Evolutionary conservation across 2,329 filamentous ascomycete species (phyloP), one percentile per base, ranked within the genome.

Genomic region (Aspergillus fructus): DNA sequence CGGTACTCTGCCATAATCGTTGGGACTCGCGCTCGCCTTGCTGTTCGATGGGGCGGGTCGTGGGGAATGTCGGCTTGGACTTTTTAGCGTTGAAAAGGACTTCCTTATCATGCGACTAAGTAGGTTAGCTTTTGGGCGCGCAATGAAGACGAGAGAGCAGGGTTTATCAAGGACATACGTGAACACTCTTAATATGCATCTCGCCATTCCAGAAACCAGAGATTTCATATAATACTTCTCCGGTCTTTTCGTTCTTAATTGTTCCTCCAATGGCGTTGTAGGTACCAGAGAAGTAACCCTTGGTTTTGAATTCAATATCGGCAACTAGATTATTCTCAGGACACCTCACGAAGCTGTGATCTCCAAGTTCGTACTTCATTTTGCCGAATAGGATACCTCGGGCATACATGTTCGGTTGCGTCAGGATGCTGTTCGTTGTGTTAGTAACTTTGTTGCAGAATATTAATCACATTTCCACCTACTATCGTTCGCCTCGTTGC

Each of bases 341-440:
- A 73, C 94, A 97, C 64, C 88, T 85, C 19, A 99, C 90, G 67
- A 92, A 91, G 72, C 93, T 96, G 78, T 96, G 93, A 73, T 97
- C 93, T 62, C 93, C 94, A 7, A 99, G 85, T 78, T 99, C 94
- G 75, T 97, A 99, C 76, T 97, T 97, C 94, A 99, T 97, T 75
- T 97, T 97, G 48, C 94, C 94, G 69, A 99, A 97, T 8, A 99
- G 81, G 59, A 99, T 97, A 37, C 94, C 93, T 61, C 94, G 86
- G 21, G 93, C 94, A 74, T 99, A 99, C 92, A 99, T 99, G 79
- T 99, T 99, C 17, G 94, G 94, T 71, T 99, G 94, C 4, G 94
- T 97, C 52, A 97, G 78, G 69, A 96, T 90, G 76, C 91, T 96
- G 65, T 15, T 40, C 8, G 53, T 24, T 21, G 27, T 19, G 53